Percentiles rank a stretch among this genome's conserved stretches.
Conservation (phyloP, 164 flowering plant species). For the Pachysandra terminalis region DNA sequence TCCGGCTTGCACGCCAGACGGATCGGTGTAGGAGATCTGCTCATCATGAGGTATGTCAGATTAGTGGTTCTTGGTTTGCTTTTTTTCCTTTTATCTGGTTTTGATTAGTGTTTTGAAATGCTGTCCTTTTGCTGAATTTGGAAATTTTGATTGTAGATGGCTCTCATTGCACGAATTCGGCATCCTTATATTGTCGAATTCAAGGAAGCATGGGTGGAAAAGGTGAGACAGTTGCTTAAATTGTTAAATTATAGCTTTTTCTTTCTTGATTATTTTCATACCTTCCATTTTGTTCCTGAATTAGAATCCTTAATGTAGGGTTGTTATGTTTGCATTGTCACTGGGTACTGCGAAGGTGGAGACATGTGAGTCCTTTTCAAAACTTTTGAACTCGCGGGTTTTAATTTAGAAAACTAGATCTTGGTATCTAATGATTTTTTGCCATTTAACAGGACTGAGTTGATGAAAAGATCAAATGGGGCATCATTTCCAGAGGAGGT, state of each 20-base stretch:
- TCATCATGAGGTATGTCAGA: conserved; percentile 76
- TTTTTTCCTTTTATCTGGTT: conserved; percentile 2
- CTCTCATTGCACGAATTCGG: conserved; percentile 87
- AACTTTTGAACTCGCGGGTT: too few relatives aligned
- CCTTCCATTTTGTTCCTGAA: conserved; percentile 13
- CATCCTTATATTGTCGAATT: conserved; percentile 93
- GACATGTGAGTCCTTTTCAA: conserved; percentile 76
- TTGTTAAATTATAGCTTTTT: background rate
- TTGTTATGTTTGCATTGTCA: conserved; percentile 98
- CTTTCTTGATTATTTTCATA: background rate
- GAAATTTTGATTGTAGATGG: conserved; percentile 61
- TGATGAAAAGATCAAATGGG: conserved; percentile 87
- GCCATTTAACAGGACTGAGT: conserved; percentile 63
- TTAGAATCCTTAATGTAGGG: conserved; percentile 53
- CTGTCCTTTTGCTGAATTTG: conserved; percentile 3
- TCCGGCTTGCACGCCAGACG: conserved; percentile 90
- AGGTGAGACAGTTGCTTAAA: conserved; percentile 36
- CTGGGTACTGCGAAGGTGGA: conserved; percentile 99
- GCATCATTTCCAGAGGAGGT: conserved; percentile 97
- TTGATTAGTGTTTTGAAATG: background rate
- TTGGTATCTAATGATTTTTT: background rate
- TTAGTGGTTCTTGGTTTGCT: conserved; percentile 4
- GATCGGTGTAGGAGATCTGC: conserved; percentile 96
- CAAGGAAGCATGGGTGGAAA: conserved; percentile 99
- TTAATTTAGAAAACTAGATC: background rate